These are phyloP conservation scores for Solanum bulbocastanum DNA, from an alignment of 257 asterid species.

Conservation along the genomic window DNA sequence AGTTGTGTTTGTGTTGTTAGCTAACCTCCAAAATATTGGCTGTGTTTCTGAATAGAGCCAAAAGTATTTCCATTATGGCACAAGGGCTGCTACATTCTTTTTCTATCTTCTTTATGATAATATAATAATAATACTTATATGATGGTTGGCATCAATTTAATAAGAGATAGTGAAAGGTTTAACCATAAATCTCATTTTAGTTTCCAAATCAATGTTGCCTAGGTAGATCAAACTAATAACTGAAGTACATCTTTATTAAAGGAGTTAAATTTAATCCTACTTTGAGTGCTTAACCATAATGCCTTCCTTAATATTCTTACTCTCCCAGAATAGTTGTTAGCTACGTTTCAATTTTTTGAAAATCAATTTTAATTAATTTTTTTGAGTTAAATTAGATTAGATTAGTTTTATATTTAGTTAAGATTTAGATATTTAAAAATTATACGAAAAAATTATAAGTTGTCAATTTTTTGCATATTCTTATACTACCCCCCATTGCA, in stretches of 20 bases:
- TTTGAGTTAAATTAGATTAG: not conserved
- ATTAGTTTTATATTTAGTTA: not conserved
- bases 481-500: no score
- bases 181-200: not conserved
- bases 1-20: not conserved
- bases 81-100: not conserved
- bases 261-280: not conserved
- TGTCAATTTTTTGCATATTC: not conserved
- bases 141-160: not conserved
- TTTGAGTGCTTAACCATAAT: not conserved
- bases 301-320: not conserved
- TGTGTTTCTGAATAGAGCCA: not conserved
- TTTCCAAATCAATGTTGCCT: not conserved
- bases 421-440: not conserved
- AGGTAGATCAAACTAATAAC: not conserved
- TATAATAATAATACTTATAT: not conserved
- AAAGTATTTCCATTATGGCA: not conserved
- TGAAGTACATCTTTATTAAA: not conserved
- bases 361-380: not conserved
- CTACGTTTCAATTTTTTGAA: rapidly evolving
- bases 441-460: not conserved
- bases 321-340: not conserved
- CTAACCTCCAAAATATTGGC: not conserved
- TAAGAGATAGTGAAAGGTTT: not conserved
- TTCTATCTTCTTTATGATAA: not conserved